Evolutionary conservation across 2,329 filamentous ascomycete genomes (phyloP).

Genomic region (Penicillium verrucosum): DNA sequence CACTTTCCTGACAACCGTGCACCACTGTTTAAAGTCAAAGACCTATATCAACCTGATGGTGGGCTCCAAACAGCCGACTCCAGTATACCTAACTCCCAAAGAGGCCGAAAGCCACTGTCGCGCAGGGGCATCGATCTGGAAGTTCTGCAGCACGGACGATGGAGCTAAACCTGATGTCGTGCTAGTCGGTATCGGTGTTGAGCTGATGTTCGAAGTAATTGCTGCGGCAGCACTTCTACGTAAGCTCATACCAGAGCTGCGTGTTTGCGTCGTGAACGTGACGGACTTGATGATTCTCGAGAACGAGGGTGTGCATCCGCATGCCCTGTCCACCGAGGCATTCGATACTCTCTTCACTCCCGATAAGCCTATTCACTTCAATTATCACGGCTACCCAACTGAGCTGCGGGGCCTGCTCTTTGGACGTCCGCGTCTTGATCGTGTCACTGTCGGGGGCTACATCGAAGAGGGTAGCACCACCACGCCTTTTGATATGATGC

Average conservation of each 20-base stretch:
- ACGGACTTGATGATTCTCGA: conserved; percentile 64
- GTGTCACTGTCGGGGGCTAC: conserved; percentile 58
- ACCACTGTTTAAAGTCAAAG: conserved; percentile 60
- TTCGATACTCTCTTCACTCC: conserved; percentile 58
- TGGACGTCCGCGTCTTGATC: conserved; percentile 51
- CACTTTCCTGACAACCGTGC: conserved; percentile 62
- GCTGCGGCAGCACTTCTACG: conserved; percentile 57
- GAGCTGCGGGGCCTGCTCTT: conserved; percentile 63
- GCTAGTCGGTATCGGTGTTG: conserved; percentile 62
- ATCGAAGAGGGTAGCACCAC: conserved; percentile 65
- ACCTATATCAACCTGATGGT: conserved; percentile 68
- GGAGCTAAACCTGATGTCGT: conserved; percentile 61
- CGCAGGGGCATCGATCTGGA: conserved; percentile 59
- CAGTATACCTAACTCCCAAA: conserved; percentile 57
- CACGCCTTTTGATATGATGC: conserved; percentile 68
- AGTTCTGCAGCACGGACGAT: conserved; percentile 58
- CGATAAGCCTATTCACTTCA: conserved; percentile 58
- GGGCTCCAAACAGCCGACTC: conserved; percentile 63
- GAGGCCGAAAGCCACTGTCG: conserved; percentile 61
- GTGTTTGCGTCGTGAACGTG: conserved; percentile 62
- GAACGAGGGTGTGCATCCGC: conserved; percentile 56
- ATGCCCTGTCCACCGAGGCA: conserved; percentile 51
- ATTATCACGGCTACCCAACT: conserved; percentile 64
- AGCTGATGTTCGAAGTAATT: conserved; percentile 64
- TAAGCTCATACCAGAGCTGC: conserved; percentile 50